Evolutionary conservation across 441 rosid genomes (phyloP), one percentile per base, ranked within the genome.

Genomic region (Metrosideros polymorpha): DNA sequence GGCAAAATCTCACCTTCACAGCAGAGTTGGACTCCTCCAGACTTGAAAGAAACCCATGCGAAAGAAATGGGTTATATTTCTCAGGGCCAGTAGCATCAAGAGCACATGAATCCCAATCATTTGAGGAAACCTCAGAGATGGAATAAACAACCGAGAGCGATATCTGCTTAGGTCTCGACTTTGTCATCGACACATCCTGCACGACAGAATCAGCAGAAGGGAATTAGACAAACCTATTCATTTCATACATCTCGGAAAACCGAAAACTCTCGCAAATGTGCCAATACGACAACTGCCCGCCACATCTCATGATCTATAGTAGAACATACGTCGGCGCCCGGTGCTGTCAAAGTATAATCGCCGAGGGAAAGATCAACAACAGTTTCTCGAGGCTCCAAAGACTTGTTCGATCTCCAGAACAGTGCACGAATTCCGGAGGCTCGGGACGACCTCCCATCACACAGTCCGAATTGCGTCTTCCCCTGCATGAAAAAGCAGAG

Each of bases 71-170:
- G 89, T 97, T 96, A 86, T 86, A 93, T 83, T 92, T 93, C 88
- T 91, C 93, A 87, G 93, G 93, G 43, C 94, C 90, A 0, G 97
- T 93, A 63, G 98, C 90, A 84, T 96, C 99, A 87, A 94, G 89
- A 53, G 94, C 90, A 90, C 99, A 96, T 4, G 97, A 93, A 90
- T 96, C 95, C 99, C 99, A 97, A 59, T 91, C 98, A 90, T 87
- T 66, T 12, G 93, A 49, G 9, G 92, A 86, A 88, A 97, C 92
- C 89, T 96, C 96, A 54, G 92, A 90, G 87, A 97, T 94, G 13
- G 99, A 96, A 87, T 98, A 92, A 89, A 94, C 90, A 85, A 93
- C 91, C 25, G 96, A 94, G 55, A 94, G 88, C 71, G 92, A 92
- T 86, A 97, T 88, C 85, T 89, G 92, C 82, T 89, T 90, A 45